Evolutionary conservation across 345 rosid genomes (phyloP), one percentile per base, ranked within the genome.

Genomic region (Salix dunnii): DNA sequence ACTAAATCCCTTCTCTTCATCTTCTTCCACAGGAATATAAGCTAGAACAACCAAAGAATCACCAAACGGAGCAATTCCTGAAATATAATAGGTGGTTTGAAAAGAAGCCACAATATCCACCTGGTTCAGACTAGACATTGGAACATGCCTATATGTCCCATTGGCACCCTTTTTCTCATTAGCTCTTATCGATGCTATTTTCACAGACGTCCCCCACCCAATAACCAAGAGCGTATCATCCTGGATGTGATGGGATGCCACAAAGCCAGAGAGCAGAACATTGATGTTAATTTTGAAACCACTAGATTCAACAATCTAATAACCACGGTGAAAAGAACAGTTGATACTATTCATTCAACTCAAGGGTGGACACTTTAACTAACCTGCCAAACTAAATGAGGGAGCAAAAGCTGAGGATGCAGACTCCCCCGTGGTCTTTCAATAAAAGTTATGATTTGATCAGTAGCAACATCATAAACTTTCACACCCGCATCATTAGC

Each of bases 41-140:
- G 99, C 98, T 79, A 96, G 91, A 84, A 96, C 91, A 85, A 96
- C 99, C 89, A 96, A 87, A 80, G 94, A 85, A 87, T 96, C 99
- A 73, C 97, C 98, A 88, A 96, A 96, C 49, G 99, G 99, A 86
- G 99, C 97, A 89, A 96, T 90, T 87, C 99, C 99, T 63, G 99
- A 96, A 86, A 96, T 90, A 83, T 86, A 90, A 85, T 94, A 96
- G 94, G 95, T 94, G 74, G 99, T 94, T 79, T 96, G 98, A 78
- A 96, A 94, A 67, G 98, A 92, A 73, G 97, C 98, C 84, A 96
- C 98, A 75, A 94, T 90, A 85, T 96, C 98, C 84, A 93, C 99
- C 84, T 90, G 88, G 78, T 88, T 93, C 85, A 84, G 67, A 77
- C 90, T 87, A 80, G 96, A 87, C 82, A 79, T 63, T 42, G 87